Percentiles rank a stretch among this genome's conserved stretches.
Evolutionary conservation across 768 basidiomycete genomes (phyloP).

Genomic region (Rhodotorula graminis): DNA sequence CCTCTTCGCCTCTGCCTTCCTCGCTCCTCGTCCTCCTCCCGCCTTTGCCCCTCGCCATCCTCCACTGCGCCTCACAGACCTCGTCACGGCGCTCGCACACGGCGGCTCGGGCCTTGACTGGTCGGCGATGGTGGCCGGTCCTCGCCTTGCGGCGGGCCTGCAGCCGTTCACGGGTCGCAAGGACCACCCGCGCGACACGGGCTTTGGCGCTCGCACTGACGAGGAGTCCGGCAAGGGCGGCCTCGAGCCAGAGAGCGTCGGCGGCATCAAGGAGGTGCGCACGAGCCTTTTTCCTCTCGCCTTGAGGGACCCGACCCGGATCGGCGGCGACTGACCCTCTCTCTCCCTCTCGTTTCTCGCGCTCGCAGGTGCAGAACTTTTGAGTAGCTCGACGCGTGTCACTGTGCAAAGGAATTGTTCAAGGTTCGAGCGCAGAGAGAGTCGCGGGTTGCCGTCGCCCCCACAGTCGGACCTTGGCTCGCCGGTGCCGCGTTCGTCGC

Average conservation of each 20-base stretch:
- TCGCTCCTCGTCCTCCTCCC: not conserved
- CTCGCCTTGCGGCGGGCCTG: slow-evolving; percentile 66
- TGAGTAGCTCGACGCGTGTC: not conserved
- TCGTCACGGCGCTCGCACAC: slow-evolving; percentile 71
- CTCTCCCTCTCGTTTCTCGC: too few species aligned
- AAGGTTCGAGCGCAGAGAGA: too few species aligned
- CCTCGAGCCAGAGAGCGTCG: slow-evolving; percentile 17
- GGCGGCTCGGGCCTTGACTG: slow-evolving; percentile 72
- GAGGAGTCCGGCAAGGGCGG: not conserved
- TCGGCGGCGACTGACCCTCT: not conserved
- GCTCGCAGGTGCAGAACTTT: not conserved
- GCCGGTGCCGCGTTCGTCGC: too few species aligned
- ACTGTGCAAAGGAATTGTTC: too few species aligned
- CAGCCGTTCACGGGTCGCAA: slow-evolving; percentile 46
- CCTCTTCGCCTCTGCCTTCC: too few species aligned
- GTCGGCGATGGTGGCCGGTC: slow-evolving; percentile 73
- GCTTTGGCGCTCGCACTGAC: slow-evolving; percentile 27
- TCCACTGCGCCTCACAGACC: slow-evolving; percentile 48
- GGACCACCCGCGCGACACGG: slow-evolving; percentile 30
- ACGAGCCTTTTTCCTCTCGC: not conserved
- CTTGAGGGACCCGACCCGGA: too few species aligned
- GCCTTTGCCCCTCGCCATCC: too few species aligned
- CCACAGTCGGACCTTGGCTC: too few species aligned
- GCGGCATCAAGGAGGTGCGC: slow-evolving; percentile 22
- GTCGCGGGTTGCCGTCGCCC: too few species aligned